These are phyloP conservation scores for Afroboletus lepidellus DNA, from an alignment of 1,284 basidiomycete genomes.

Conservation along the genomic window DNA sequence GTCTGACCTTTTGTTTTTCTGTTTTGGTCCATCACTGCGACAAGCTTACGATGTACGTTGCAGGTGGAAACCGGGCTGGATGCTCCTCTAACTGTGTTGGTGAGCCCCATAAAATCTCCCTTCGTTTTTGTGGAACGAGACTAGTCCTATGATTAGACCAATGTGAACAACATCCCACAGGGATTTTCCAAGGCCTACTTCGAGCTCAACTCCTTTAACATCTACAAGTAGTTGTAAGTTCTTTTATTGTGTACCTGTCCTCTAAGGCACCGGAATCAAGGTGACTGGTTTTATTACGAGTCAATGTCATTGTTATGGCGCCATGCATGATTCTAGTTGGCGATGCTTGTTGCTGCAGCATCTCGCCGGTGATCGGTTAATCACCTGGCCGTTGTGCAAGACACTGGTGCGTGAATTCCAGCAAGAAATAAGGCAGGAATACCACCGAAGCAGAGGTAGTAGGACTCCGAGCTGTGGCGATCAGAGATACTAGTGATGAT, in stretches of 20 bases:
- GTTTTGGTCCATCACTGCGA: neutral
- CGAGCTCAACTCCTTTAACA: slow-evolving; percentile 26
- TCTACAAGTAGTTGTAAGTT: neutral
- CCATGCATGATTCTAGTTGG: no score
- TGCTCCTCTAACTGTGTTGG: slow-evolving; percentile 36
- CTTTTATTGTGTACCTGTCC: neutral
- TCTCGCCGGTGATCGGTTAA: no score
- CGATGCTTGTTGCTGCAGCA: no score
- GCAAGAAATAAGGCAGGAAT: no score
- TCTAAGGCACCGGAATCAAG: no score
- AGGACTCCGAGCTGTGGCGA: no score
- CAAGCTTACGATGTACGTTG: neutral
- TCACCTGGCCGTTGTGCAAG: no score
- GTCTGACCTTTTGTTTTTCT: slow-evolving; percentile 22
- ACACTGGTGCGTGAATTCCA: no score
- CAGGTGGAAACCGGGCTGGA: slow-evolving; percentile 44
- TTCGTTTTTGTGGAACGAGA: neutral
- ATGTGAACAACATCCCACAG: slow-evolving; percentile 15
- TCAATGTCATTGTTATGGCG: no score
- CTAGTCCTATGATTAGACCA: slow-evolving; percentile 9
- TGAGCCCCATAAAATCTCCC: slow-evolving; percentile 16
- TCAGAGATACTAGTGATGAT: no score
- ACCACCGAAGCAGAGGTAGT: no score
- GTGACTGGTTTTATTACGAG: no score
- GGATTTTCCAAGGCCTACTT: slow-evolving; percentile 26